Base-by-base conservation (phyloP, 192 early-diverging fungal genomes). In the Coemansia sp. region DNA sequence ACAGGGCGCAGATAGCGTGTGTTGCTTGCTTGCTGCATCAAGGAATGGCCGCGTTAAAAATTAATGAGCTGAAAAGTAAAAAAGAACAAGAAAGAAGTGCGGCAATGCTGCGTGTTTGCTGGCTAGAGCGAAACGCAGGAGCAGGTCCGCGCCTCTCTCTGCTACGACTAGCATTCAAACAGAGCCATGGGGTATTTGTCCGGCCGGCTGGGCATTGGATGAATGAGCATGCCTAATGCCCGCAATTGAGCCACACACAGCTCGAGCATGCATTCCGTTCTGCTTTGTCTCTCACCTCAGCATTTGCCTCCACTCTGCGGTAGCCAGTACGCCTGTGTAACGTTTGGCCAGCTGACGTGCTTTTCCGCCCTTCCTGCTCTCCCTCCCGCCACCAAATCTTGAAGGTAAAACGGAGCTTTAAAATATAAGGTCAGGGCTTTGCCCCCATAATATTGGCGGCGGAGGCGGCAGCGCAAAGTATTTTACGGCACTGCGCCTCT, bases 221-320 rank as follows among this genome's bases (percentile, higher is more conserved):
- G 40, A 44, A 44, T 44, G 47, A 9, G 47, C 47, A n/a, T 5
- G 47, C 47, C 19, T 20, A 19, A 19, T n/a, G 47, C 47, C 31
- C 47, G 47, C 52, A 28, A 26, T 28, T 54, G 52, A 54, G 52
- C 52, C 52, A 54, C 52, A 54, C 52, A 54, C 12, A 48, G 47
- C 47, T 8, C 47, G 15, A n/a, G 15, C 40, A 44, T 44, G 40
- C 40, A 44, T 34, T 34, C 6, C 31, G 31, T 34, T 34, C 31
- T 34, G 31, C 31, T 34, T 34, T 34, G 31, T 34, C 31, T 34
- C 31, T 34, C 31, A 34, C 31, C 31, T 34, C 31, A 34, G 31
- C 31, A 6, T 34, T 34, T 34, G 31, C 31, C 31, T 34, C 31
- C 31, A 34, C 1, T 34, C 1, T 34, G 28, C 5, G 31, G 31